A percentile compares a stretch with the other conserved stretches of the same genome.
Conservation (phyloP, 129 eudicot species). For the Lactuca sativa region DNA sequence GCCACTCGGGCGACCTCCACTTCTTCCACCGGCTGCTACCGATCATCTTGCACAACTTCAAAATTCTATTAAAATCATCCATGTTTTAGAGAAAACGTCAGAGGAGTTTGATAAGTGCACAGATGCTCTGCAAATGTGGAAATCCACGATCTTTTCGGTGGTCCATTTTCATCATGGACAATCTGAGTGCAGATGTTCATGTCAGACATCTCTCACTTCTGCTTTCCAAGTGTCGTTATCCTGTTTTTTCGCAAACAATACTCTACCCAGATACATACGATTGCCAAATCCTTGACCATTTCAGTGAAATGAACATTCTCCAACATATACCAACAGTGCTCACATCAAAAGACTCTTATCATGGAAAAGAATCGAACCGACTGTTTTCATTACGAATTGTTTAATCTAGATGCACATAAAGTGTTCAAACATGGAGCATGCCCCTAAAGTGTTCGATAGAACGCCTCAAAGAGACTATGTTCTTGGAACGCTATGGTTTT, state of each 20-base stretch:
- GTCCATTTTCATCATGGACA: slow-evolving; percentile 35
- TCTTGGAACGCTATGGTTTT: slow-evolving; percentile 78
- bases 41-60: slow-evolving; percentile 9
- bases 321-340: slow-evolving; percentile 74
- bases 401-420: slow-evolving; percentile 64
- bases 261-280: slow-evolving; percentile 5
- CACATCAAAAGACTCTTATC: slow-evolving; percentile 45
- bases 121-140: slow-evolving; percentile 89
- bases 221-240: slow-evolving; percentile 23
- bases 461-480: slow-evolving; percentile 60
- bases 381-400: slow-evolving; percentile 74
- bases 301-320: slow-evolving; percentile 60
- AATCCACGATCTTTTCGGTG: slow-evolving; percentile 49
- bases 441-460: slow-evolving; percentile 61
- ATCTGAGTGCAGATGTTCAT: slow-evolving; percentile 41
- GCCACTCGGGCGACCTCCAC: no score
- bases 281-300: slow-evolving; percentile 30
- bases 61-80: slow-evolving; percentile 18
- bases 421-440: slow-evolving; percentile 51
- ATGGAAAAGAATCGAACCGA: slow-evolving; percentile 72
- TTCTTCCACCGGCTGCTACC: not conserved
- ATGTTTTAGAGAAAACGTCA: slow-evolving; percentile 9
- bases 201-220: slow-evolving; percentile 24
- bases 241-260: slow-evolving; percentile 9
- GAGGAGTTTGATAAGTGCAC: slow-evolving; percentile 17